Base-by-base conservation (phyloP, 1,284 basidiomycete species). In the Cystobasidiaceae sp. region DNA sequence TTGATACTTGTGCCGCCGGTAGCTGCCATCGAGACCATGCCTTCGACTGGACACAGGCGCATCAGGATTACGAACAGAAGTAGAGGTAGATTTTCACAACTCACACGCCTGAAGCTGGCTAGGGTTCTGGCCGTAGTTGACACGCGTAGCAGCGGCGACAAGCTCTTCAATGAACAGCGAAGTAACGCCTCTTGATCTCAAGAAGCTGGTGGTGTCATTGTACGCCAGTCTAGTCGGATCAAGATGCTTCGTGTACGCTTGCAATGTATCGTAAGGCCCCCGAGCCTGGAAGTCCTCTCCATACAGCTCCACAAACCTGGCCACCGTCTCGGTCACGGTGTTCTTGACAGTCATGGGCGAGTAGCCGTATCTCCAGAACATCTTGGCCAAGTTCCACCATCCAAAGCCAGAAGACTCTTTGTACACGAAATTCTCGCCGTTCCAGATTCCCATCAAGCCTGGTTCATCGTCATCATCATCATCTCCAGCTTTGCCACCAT, bases 61-160 rank as follows among this genome's bases (percentile, higher is more conserved):
- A n/a, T n/a, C n/a, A n/a, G n/a, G n/a, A n/a, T n/a, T n/a, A n/a
- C n/a, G n/a, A n/a, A n/a, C 32, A 9, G 4, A 17, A 19, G 17
- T 4, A 30, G 33, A 28, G 9, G 51, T 13, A 2, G 19, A 32
- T 11, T 33, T 8, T 8, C 17, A 25, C n/a, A n/a, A n/a, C 60
- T 39, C 32, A 62, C 60, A 62, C 6, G 60, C 60, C 30, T 97
- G 91, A 5, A 97, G 88, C 25, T 80, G 71, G 71, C 85, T 81
- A 21, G 85, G 82, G 73, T 93, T 84, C 81, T 89, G 69, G 25
- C 85, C 90, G 73, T 93, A 93, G 76, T 97, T 97, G 48, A 93
- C 90, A 19, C 92, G 82, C 7, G 90, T 90, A 3, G 86, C 85
- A 2, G 85, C 87, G 68, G 91, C 90, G 52, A 93, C 81, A 56